Base-by-base conservation (phyloP, 2,329 filamentous ascomycete species). In the Helotiales sp. region DNA sequence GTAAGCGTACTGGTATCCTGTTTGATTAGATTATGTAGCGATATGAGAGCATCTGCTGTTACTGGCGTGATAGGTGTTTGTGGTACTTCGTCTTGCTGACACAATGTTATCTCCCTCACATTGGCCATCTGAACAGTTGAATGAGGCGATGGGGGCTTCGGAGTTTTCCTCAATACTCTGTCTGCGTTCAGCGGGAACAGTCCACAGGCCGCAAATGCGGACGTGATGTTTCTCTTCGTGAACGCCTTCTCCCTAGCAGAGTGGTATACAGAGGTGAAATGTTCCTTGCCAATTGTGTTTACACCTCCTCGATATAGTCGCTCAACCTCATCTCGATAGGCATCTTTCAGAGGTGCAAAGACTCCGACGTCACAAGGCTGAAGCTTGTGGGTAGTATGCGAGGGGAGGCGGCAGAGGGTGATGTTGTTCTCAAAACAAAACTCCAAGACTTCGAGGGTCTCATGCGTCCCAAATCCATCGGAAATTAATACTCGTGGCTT, bases 391-490 rank as follows among this genome's bases (percentile, higher is more conserved):
- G 70, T 71, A 45, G 72, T 69, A 62, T 74, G 68, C 50, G 69
- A 72, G 15, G 66, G 70, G 26, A 73, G 64, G 50, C 67, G 65
- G 69, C 65, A 73, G 1, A 73, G 65, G 43, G 70, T 55, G 57
- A 74, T 76, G 58, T 74, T 75, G 32, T 75, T 73, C 47, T 73
- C 65, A 37, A 73, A 73, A 68, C 67, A 76, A 52, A 74, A 76
- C 67, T 72, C 61, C 54, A 74, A 66, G 61, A 70, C 57, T 68
- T 80, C 73, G 24, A 78, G 75, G 6, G 75, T 77, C 65, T 80
- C 73, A 63, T 80, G 75, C 20, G 75, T 77, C 15, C 72, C 71
- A 61, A 80, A 78, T 55, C 79, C 71, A 64, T 81, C 73, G 24
- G 66, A 77, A 20, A 80, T 78, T 20, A 80, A 71, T 4, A 79